Base-by-base conservation (phyloP, 192 early-diverging fungal species). In the Rhizophagus clarus region DNA sequence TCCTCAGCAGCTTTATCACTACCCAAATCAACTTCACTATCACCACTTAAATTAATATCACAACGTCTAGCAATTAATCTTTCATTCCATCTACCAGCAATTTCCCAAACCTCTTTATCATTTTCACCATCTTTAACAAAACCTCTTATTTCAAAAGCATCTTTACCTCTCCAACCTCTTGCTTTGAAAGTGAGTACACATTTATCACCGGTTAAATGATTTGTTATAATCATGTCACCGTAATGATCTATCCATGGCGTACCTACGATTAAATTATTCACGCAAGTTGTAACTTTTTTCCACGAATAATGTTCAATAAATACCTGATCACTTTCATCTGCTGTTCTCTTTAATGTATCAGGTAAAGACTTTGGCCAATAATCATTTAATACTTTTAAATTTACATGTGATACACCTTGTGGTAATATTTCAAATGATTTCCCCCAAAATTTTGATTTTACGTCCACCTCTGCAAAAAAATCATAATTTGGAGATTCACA, bases 401-500 rank as follows among this genome's bases (percentile, higher is more conserved):
- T 88, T 31, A 95, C 94, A 72, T 96, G 95, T 60, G 92, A 95
- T 15, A 90, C 88, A 2, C 96, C 96, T 17, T 93, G 89, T 20
- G 95, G 96, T 29, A 92, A 85, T 1, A 97, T 87, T 47, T 95
- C 94, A 51, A 97, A 90, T 22, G 92, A 93, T 61, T 93, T 94
- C 70, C 95, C 94, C 90, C 93, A 95, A 84, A 97, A 96, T 83
- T 93, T 93, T 76, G 89, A 91, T 80, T 93, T 93, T 47, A 96
- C 93, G 81, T 96, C 93, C 22, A 94, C 93, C 83, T 97, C 96
- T 15, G 95, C 94, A 81, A 92, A 95, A 76, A 94, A 95, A 34
- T 90, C 83, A 80, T 94, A 97, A 83, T 93, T 90, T 10, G 90
- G 87, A 7, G 92, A 93, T 63, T 97, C 96, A 71, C 93, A 92